A percentile compares a stretch with the other conserved stretches of the same genome.
phyloP scores from a whole-genome alignment of 345 rosid species.

The Citrus reticulata region DNA sequence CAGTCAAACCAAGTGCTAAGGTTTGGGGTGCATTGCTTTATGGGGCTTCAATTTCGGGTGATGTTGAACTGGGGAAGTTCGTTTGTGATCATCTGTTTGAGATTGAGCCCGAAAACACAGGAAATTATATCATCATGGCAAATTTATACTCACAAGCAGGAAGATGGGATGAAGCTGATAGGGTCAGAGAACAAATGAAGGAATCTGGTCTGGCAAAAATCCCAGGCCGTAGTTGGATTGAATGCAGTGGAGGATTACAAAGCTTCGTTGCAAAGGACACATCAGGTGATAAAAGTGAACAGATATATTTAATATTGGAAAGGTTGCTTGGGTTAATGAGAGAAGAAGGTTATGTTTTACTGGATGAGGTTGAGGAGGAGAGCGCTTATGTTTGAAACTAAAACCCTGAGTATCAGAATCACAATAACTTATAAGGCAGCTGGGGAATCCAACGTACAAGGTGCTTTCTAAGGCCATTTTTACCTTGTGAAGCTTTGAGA shows the following conservation, averaged over 20 bases:
- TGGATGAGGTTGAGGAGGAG: slow-evolving; percentile 31
- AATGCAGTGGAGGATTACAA: slow-evolving; percentile 38
- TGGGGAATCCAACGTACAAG: neutral
- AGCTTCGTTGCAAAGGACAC: slow-evolving; percentile 44
- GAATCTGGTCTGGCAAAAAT: slow-evolving; percentile 65
- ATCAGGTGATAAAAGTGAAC: slow-evolving; percentile 39
- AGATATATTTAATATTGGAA: slow-evolving; percentile 38
- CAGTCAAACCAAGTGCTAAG: slow-evolving; percentile 62
- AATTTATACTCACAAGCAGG: slow-evolving; percentile 75
- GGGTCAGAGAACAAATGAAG: slow-evolving; percentile 53
- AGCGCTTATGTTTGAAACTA: slow-evolving; percentile 8
- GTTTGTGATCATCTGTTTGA: slow-evolving; percentile 59
- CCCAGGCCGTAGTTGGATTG: slow-evolving; percentile 78
- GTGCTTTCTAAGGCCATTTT: neutral
- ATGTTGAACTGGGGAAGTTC: slow-evolving; percentile 60
- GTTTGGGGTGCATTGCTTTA: slow-evolving; percentile 87
- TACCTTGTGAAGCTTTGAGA: neutral
- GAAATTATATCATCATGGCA: slow-evolving; percentile 73
- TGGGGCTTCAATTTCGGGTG: slow-evolving; percentile 68
- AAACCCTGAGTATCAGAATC: neutral
- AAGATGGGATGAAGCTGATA: slow-evolving; percentile 84
- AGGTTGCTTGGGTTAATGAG: slow-evolving; percentile 43
- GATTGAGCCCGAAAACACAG: slow-evolving; percentile 76
- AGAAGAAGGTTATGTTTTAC: slow-evolving; percentile 37
- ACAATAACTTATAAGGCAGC: too few relatives aligned